Percentiles rank a stretch among this genome's conserved stretches.
Conservation (phyloP, 805 yeast species). For the Diddensiella santjacobensis region DNA sequence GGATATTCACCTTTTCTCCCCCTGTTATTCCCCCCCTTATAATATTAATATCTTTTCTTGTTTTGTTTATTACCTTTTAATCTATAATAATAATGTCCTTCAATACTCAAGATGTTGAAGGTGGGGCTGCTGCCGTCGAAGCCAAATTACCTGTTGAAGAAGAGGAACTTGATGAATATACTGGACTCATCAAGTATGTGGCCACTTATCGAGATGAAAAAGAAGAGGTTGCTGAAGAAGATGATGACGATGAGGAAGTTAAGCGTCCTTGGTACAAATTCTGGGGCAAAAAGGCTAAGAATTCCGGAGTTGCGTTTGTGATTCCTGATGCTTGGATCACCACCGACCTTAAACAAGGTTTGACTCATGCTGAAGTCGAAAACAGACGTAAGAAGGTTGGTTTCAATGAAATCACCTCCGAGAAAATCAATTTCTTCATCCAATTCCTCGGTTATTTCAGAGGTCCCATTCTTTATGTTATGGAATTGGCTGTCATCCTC, state of each 20-base stretch:
- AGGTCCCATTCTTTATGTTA: slow-evolving; percentile 93
- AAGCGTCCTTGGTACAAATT: slow-evolving; percentile 59
- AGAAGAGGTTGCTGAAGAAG: slow-evolving; percentile 47
- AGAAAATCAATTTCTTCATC: slow-evolving; percentile 69
- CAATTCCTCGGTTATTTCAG: slow-evolving; percentile 83
- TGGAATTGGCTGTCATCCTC: slow-evolving; percentile 91
- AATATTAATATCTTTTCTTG: background rate
- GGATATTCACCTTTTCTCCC: background rate
- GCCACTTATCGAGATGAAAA: slow-evolving; percentile 34
- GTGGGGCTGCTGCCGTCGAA: slow-evolving; percentile 29
- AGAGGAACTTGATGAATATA: slow-evolving; percentile 40
- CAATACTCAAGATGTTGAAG: slow-evolving; percentile 1
- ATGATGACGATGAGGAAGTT: slow-evolving; percentile 55
- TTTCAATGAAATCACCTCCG: slow-evolving; percentile 85
- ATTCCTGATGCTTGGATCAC: slow-evolving; percentile 80
- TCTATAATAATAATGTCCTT: background rate
- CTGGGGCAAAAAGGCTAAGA: slow-evolving; percentile 46
- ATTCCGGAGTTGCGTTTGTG: slow-evolving; percentile 28
- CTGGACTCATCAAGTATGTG: slow-evolving; percentile 35
- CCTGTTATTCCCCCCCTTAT: background rate
- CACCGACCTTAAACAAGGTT: slow-evolving; percentile 77
- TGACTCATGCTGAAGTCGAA: slow-evolving; percentile 68
- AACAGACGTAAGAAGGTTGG: slow-evolving; percentile 89
- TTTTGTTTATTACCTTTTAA: slow-evolving; percentile 4
- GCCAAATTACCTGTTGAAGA: slow-evolving; percentile 46